phyloP scores from a whole-genome alignment of 2,329 filamentous ascomycete species.

The Fonsecaea monophora region DNA sequence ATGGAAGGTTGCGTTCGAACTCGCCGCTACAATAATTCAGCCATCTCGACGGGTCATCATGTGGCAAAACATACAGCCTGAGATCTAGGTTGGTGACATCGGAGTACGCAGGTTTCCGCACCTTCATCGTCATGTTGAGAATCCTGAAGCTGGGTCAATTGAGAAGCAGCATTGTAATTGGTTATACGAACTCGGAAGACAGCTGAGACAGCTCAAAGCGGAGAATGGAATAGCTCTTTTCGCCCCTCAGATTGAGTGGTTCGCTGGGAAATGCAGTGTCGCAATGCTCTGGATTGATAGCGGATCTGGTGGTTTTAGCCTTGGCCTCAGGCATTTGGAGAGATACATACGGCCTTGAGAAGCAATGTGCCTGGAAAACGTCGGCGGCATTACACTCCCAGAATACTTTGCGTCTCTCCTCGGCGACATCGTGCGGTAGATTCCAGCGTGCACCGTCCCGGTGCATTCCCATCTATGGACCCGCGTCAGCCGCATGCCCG shows the following conservation, averaged over 20 bases:
- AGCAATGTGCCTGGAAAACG: slow-evolving; percentile 26
- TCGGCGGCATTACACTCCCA: slow-evolving; percentile 30
- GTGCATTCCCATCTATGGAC: slow-evolving; percentile 25
- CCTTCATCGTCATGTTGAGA: slow-evolving; percentile 25
- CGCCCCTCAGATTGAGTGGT: slow-evolving; percentile 15
- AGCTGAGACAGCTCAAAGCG: slow-evolving; percentile 28
- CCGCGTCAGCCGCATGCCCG: neutral
- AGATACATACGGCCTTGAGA: slow-evolving; percentile 21
- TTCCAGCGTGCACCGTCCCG: slow-evolving; percentile 26
- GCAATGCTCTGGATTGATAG: slow-evolving; percentile 29
- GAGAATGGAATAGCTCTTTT: slow-evolving; percentile 25
- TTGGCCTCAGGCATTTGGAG: neutral
- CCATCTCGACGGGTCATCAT: neutral
- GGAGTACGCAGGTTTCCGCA: slow-evolving; percentile 25
- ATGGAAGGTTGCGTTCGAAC: slow-evolving; percentile 24
- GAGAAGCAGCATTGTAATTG: neutral
- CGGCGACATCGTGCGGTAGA: slow-evolving; percentile 21
- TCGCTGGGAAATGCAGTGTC: slow-evolving; percentile 26
- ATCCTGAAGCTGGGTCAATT: slow-evolving; percentile 12
- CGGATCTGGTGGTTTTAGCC: neutral
- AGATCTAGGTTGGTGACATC: slow-evolving; percentile 20
- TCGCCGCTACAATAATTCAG: slow-evolving; percentile 8
- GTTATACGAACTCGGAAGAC: slow-evolving; percentile 19
- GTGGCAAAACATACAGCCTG: slow-evolving; percentile 9
- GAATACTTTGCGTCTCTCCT: slow-evolving; percentile 28